A percentile compares a stretch with the other conserved stretches of the same genome.
These are phyloP conservation scores for Aureobasidium leucospermi DNA, from an alignment of 2,329 filamentous ascomycete genomes.

Conservation along the genomic window DNA sequence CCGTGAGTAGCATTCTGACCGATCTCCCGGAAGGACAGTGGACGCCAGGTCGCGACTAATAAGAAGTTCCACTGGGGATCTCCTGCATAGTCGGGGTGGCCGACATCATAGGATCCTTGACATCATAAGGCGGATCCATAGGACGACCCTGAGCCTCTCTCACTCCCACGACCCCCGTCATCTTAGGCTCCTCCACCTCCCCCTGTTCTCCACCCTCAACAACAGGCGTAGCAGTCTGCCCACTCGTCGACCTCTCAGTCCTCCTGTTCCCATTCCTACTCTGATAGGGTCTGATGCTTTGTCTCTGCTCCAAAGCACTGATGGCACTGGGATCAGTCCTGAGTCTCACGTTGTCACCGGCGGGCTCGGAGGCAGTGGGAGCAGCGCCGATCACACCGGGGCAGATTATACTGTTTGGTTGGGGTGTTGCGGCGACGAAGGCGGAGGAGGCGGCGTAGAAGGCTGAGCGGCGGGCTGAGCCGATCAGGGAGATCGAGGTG, in stretches of 20 bases:
- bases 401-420: not conserved
- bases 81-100: too few species aligned
- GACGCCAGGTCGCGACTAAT: too few species aligned
- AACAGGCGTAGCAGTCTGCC: not conserved
- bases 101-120: too few species aligned
- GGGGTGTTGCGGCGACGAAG: not conserved
- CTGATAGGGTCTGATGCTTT: conserved; percentile 6
- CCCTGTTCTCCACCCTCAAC: not conserved
- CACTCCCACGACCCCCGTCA: not conserved
- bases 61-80: too few species aligned
- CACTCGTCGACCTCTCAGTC: not conserved
- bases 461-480: conserved; percentile 1
- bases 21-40: too few species aligned
- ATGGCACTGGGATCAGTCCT: not conserved
- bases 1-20: too few species aligned
- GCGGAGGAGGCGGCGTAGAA: not conserved
- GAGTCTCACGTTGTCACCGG: not conserved
- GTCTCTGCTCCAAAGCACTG: not conserved
- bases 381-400: not conserved
- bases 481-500: conserved; percentile 1
- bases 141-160: not conserved
- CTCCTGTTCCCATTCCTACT: not conserved
- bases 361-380: not conserved
- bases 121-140: too few species aligned
- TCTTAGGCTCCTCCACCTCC: not conserved